phyloP scores from a whole-genome alignment of 352 stramenopile genomes.

The Phytophthora pseudosyringae region DNA sequence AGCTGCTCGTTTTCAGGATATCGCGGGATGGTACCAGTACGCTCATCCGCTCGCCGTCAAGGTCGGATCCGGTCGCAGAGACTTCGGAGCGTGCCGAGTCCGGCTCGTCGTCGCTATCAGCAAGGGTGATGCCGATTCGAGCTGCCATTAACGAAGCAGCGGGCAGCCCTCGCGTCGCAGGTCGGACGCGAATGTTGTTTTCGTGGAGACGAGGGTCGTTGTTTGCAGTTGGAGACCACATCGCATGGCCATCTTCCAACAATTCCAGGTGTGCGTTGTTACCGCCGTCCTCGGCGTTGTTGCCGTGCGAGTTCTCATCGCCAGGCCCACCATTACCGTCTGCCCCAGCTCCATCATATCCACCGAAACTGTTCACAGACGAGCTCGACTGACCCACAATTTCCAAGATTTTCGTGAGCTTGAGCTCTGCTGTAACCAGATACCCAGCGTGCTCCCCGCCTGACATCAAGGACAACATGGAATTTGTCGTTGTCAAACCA shows the following conservation, averaged over 20 bases:
- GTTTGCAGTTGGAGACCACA: constrained; percentile 75
- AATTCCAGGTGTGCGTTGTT: constrained; percentile 43
- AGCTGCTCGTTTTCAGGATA: constrained; percentile 90
- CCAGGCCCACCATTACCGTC: constrained; percentile 39
- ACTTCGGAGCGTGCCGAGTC: constrained; percentile 65
- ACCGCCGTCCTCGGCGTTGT: constrained; percentile 29
- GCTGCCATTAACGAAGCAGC: constrained; percentile 26
- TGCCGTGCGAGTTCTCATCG: constrained; percentile 34
- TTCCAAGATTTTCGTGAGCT: constrained; percentile 81
- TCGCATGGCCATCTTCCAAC: constrained; percentile 55
- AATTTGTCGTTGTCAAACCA: constrained; percentile 28
- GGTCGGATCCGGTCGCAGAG: constrained; percentile 34
- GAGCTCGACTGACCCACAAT: constrained; percentile 76
- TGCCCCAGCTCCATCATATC: constrained; percentile 33
- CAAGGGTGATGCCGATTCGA: constrained; percentile 34
- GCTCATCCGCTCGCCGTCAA: constrained; percentile 48
- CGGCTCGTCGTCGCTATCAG: constrained; percentile 42
- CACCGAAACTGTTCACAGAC: constrained; percentile 63
- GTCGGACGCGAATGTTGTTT: constrained; percentile 83
- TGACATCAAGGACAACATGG: constrained; percentile 40
- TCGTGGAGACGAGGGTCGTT: constrained; percentile 74
- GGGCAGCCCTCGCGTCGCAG: constrained; percentile 25
- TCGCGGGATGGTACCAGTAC: constrained; percentile 75
- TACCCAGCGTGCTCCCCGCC: constrained; percentile 64
- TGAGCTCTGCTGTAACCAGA: constrained; percentile 68